Conservation (phyloP, 257 asterid genomes). For the Fraxinus cuspidata region DNA sequence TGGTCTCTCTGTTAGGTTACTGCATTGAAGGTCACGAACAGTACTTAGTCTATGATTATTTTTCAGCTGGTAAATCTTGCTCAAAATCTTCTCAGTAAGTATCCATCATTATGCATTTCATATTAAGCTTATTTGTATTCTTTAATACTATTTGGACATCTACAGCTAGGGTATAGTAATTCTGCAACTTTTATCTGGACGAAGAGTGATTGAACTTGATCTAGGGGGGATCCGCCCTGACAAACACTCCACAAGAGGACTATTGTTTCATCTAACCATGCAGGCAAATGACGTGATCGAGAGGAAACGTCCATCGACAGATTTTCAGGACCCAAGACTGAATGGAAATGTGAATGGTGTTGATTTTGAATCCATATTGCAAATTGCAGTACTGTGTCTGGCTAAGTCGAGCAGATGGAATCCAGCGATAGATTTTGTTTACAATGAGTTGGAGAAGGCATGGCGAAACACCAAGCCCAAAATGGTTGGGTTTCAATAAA, state of each 20-base stretch:
- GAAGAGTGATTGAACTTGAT: too few species aligned
- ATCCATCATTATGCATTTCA: background rate
- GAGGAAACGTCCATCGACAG: conserved; percentile 55
- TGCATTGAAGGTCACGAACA: conserved; percentile 74
- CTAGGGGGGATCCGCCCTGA: too few species aligned
- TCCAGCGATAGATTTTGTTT: conserved; percentile 62
- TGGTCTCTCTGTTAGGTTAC: conserved; percentile 74
- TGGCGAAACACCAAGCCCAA: conserved; percentile 47
- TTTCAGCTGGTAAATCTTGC: conserved; percentile 72
- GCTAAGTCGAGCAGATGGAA: conserved; percentile 70
- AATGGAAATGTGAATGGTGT: conserved; percentile 44
- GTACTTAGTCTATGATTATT: conserved; percentile 68
- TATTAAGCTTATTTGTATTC: too few species aligned
- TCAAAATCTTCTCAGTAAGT: conserved; percentile 63
- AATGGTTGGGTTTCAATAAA: conserved; percentile 37
- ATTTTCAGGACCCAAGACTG: conserved; percentile 63
- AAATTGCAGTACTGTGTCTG: conserved; percentile 72
- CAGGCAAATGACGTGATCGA: conserved; percentile 85
- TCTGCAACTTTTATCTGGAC: too few species aligned
- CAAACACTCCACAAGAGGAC: too few species aligned
- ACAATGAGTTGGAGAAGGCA: conserved; percentile 71
- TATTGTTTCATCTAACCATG: too few species aligned
- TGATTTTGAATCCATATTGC: conserved; percentile 73
- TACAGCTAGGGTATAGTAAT: too few species aligned
- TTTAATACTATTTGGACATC: too few species aligned